phyloP scores from a whole-genome alignment of 1,284 basidiomycete species.

The Tranzscheliella williamsii region DNA sequence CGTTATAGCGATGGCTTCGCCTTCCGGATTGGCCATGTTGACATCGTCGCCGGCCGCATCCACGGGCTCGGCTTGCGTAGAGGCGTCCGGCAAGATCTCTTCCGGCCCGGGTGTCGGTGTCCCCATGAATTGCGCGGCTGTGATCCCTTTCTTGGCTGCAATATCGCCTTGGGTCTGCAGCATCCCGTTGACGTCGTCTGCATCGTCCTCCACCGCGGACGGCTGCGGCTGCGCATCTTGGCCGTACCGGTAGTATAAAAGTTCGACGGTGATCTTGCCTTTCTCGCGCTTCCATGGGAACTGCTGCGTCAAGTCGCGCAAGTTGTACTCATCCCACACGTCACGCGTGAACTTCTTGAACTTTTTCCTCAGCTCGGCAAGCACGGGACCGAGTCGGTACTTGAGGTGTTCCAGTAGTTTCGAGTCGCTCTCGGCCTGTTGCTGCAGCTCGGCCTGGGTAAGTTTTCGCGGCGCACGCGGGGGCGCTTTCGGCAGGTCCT shows the following conservation, averaged over 20 bases:
- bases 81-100: not conserved
- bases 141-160: slow-evolving; percentile 25
- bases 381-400: slow-evolving; percentile 80
- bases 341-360: slow-evolving; percentile 86
- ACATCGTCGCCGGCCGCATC: slow-evolving; percentile 5
- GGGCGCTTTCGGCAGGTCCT: slow-evolving; percentile 83
- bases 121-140: slow-evolving; percentile 31
- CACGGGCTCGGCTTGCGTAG: not conserved
- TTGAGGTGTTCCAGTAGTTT: slow-evolving; percentile 80
- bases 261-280: slow-evolving; percentile 63
- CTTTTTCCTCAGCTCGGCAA: slow-evolving; percentile 87
- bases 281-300: slow-evolving; percentile 55
- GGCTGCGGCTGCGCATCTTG: not conserved
- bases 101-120: not conserved
- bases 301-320: slow-evolving; percentile 58
- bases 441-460: slow-evolving; percentile 78
- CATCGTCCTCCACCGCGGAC: slow-evolving; percentile 4
- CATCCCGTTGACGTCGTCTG: slow-evolving; percentile 17
- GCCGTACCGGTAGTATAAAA: slow-evolving; percentile 68
- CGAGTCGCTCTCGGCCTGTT: slow-evolving; percentile 81
- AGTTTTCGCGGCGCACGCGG: slow-evolving; percentile 83
- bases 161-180: slow-evolving; percentile 30
- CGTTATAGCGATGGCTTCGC: slow-evolving; percentile 8
- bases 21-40: slow-evolving; percentile 15
- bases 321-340: slow-evolving; percentile 66